Evolutionary conservation across 176 grass and related monocot species (phyloP), one percentile per base, ranked within the genome.

Genomic region (Juncus effusus): DNA sequence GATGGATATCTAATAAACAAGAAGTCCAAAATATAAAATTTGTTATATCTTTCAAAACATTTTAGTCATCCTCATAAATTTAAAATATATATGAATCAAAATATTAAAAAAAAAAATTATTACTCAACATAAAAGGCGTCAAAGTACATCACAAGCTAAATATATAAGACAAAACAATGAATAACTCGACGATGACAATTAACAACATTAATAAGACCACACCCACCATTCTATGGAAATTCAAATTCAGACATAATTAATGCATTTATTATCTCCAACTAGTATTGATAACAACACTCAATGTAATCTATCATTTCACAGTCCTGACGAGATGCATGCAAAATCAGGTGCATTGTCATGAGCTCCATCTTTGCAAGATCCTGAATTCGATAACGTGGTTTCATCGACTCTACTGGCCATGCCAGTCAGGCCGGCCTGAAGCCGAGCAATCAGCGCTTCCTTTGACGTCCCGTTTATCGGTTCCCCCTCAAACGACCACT

Each of bases 401-500:
- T 76, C 70, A 14, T 79, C 66, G n/a, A 85, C 79, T 42, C 61
- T 76, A 56, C 72, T 28, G 2, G 87, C 87, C 82, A 90, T 90
- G 61, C 42, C 70, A 0, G 13, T 36, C 13, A 76, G 61, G 38
- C 56, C 77, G 28, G 49, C 69, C 38, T 63, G 72, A 70, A 85
- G 13, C 56, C 56, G 69, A 11, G 82, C 66, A 35, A 64, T 35
- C 54, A 90, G 51, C 19, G 56, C 50, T 50, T 81, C 82, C 60
- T 65, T 60, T 51, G 60, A 85, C 76, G 70, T 85, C 44, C 82
- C 79, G 2, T 64, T 60, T 37, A 72, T 69, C 41, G 87, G 70
- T 13, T 85, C 87, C 49, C 74, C 81, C 12, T 79, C 79, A 62
- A 85, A 85, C 66, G 62, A 69, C 87, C 82, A 90, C 71, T 76